Evolutionary conservation across 192 early-diverging fungal species (phyloP), one percentile per base, ranked within the genome.

Genomic region (Linnemannia schmuckeri): DNA sequence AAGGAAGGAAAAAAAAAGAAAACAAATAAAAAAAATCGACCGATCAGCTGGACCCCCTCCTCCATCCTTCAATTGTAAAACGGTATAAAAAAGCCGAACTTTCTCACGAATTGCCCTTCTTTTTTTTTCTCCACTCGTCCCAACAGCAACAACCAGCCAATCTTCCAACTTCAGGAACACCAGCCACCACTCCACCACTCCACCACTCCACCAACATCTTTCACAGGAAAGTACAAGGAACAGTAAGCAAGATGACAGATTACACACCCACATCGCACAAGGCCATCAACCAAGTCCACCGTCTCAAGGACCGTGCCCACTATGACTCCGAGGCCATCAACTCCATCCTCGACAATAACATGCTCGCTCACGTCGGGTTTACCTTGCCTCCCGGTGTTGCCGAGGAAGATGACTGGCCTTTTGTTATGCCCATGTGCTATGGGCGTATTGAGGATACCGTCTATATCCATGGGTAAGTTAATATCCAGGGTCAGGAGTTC

Each of bases 401-500:
- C 10, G 83, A 89, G 1, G 80, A 79, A 47, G 91, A 91, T 52
- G 91, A 89, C 24, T 88, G 81, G 88, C 92, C 92, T 0, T 81
- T 86, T 68, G 92, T 92, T n/a, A 90, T 92, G 69, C 92, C 92
- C 20, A 92, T 92, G 92, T 90, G 85, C 57, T 91, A 92, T 63
- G 92, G 88, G 27, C 88, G 92, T 12, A 81, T 79, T 24, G 91
- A 87, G 7, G 83, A 90, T 77, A 85, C 63, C 33, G 74, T 92
- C 37, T 92, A 92, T 69, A n/a, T 92, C 30, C 92, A 92, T 55
- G 88, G 89, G 75, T 75, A 79, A 73, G 70, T 38, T 13, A 30
- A 3, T 68, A 3, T 57, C 22, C 7, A 37, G 37, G 7, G 71
- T 18, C 22, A 27, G 12, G 22, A 55, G 54, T 6, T 30, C n/a